Evolutionary conservation across 108 stramenopile species (phyloP), one percentile per base, ranked within the genome.

Genomic region (Seminavis robusta): DNA sequence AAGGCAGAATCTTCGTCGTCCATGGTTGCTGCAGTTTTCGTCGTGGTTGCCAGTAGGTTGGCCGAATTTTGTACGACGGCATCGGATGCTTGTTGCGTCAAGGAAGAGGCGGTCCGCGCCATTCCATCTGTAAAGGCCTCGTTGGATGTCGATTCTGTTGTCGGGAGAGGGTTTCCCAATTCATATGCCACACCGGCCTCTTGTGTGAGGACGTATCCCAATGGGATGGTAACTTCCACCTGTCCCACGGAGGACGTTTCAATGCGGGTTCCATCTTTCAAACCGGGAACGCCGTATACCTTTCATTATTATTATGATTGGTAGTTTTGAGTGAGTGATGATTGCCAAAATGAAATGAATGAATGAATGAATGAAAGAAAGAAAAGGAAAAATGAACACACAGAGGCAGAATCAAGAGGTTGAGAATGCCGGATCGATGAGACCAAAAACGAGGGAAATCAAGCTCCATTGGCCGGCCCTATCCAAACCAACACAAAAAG

Each of bases 231-330:
- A 10, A 47, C 55, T 42, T 79, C 56, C n/a, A 85, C 59, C 27
- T 76, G 47, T 0, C 43, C 42, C 0, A 92, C 67, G 2, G 65
- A 47, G 8, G 82, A 54, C 10, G 86, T 88, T 40, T 82, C 47
- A 19, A 92, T 78, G 0, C 51, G 43, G 1, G 82, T 82, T n/a
- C 90, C 90, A 49, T 86, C 84, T 0, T 80, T 80, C 9, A 92
- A 24, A n/a, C 90, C 86, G 20, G 59, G 50, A 2, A 92, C 44
- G 21, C 86, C 90, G 52, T 81, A 82, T 4, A 73, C 77, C 6
- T 62, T 52, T n/a, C n/a, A n/a, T n/a, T n/a, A n/a, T n/a, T n/a
- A n/a, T n/a, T n/a, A n/a, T n/a, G n/a, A n/a, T n/a, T n/a, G n/a
- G n/a, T n/a, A n/a, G n/a, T n/a, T n/a, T n/a, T n/a, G n/a, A n/a